phyloP scores from a whole-genome alignment of 2,329 filamentous ascomycete species.

The Exophiala calicioides region DNA sequence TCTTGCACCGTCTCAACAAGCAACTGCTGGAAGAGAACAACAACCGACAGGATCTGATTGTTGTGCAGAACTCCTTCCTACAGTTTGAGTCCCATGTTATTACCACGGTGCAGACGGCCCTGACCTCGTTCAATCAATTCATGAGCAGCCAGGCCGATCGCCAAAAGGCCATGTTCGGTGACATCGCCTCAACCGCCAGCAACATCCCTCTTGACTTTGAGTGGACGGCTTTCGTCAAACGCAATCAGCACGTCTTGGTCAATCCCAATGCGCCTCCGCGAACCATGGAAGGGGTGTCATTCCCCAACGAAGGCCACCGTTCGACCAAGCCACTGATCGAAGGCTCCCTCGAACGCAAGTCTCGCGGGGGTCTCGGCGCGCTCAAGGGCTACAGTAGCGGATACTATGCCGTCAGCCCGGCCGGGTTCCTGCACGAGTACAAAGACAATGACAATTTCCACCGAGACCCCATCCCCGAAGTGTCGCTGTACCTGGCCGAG shows the following conservation, averaged over 20 bases:
- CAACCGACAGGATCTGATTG: constrained; percentile 80
- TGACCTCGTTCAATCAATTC: constrained; percentile 81
- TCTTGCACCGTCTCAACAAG: constrained; percentile 81
- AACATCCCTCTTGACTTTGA: constrained; percentile 82
- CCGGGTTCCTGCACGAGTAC: constrained; percentile 92
- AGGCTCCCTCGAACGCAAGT: constrained; percentile 86
- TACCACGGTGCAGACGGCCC: constrained; percentile 75
- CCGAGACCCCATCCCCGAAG: constrained; percentile 76
- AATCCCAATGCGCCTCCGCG: constrained; percentile 75
- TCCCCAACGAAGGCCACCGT: constrained; percentile 84
- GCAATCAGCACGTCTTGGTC: constrained; percentile 71
- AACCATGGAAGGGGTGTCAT: constrained; percentile 70
- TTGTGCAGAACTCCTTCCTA: constrained; percentile 86
- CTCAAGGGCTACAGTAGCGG: constrained; percentile 73
- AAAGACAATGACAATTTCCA: constrained; percentile 79
- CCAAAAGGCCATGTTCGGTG: constrained; percentile 75
- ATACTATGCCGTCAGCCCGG: constrained; percentile 88
- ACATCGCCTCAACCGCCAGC: constrained; percentile 77
- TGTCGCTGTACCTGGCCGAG: constrained; percentile 90
- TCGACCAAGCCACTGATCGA: constrained; percentile 82
- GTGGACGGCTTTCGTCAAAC: constrained; percentile 80
- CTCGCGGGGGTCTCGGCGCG: constrained; percentile 78
- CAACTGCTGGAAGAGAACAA: constrained; percentile 96
- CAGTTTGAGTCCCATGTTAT: constrained; percentile 86
- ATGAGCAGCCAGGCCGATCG: constrained; percentile 79